Evolutionary conservation across 257 asterid species (phyloP).

Genomic region (Paraleonurus japonicus): DNA sequence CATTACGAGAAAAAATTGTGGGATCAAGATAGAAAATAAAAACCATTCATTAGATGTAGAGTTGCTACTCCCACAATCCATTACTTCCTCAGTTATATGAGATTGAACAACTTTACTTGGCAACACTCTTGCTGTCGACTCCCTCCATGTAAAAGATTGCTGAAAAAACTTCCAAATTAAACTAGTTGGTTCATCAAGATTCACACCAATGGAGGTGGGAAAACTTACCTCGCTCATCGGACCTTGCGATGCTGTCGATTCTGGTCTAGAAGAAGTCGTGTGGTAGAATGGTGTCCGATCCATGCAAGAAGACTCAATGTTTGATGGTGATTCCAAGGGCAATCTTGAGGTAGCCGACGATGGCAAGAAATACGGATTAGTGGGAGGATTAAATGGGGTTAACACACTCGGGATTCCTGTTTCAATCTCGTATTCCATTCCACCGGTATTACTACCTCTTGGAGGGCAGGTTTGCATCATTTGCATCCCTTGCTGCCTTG

Average conservation of each 20-base stretch:
- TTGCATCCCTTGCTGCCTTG: slow-evolving; percentile 1
- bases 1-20: not conserved
- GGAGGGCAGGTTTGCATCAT: slow-evolving; percentile 3
- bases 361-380: not conserved
- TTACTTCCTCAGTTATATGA: not conserved
- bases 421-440: slow-evolving; percentile 7
- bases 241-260: not conserved
- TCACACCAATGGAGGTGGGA: not conserved
- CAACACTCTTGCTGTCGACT: slow-evolving; percentile 9
- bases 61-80: not conserved
- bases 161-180: not conserved
- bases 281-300: not conserved
- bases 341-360: not conserved
- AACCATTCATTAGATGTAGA: slow-evolving; percentile 9
- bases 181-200: not conserved
- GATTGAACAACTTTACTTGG: slow-evolving; percentile 12
- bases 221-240: not conserved
- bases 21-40: not conserved
- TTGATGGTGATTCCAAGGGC: not conserved
- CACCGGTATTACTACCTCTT: not conserved
- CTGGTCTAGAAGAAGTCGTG: not conserved
- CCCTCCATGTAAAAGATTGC: not conserved
- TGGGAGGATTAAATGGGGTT: not conserved
- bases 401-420: not conserved
- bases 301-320: not conserved